Evolutionary conservation across 2,329 filamentous ascomycete genomes (phyloP).

Genomic region (Sarocladiaceae sp.): DNA sequence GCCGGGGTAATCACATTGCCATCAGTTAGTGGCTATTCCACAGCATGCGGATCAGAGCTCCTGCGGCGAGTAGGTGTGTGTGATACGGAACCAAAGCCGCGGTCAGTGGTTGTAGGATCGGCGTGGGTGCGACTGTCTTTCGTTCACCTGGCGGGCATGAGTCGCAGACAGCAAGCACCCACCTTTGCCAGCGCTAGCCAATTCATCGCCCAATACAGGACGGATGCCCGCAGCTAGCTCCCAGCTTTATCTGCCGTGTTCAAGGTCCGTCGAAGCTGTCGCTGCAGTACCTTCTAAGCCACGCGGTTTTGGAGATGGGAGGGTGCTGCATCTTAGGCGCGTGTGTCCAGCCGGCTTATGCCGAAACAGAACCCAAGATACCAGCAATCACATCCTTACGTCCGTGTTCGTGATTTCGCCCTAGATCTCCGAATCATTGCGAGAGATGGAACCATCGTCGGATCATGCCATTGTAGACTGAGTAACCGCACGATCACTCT

Average conservation of each 20-base stretch:
- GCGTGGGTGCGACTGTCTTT: not conserved
- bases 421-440: not conserved
- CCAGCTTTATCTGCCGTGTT: not conserved
- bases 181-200: not conserved
- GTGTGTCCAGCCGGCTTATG: not conserved
- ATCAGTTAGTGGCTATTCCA: too few relatives aligned
- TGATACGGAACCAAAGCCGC: not conserved
- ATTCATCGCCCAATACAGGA: too few relatives aligned
- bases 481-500: not conserved
- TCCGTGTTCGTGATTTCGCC: not conserved
- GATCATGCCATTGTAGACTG: too few relatives aligned
- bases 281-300: not conserved
- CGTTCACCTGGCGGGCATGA: not conserved
- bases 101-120: not conserved
- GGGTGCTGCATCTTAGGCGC: not conserved
- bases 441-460: not conserved
- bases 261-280: not conserved
- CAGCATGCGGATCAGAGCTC: too few relatives aligned
- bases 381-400: constrained; percentile 2
- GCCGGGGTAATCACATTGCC: not conserved
- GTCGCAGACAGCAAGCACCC: not conserved
- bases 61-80: not conserved
- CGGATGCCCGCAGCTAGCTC: not conserved
- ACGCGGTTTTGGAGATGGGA: not conserved
- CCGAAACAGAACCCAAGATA: too few relatives aligned